Evolutionary conservation across 2,329 filamentous ascomycete genomes (phyloP).

Genomic region (Blastomyces gilchristii): DNA sequence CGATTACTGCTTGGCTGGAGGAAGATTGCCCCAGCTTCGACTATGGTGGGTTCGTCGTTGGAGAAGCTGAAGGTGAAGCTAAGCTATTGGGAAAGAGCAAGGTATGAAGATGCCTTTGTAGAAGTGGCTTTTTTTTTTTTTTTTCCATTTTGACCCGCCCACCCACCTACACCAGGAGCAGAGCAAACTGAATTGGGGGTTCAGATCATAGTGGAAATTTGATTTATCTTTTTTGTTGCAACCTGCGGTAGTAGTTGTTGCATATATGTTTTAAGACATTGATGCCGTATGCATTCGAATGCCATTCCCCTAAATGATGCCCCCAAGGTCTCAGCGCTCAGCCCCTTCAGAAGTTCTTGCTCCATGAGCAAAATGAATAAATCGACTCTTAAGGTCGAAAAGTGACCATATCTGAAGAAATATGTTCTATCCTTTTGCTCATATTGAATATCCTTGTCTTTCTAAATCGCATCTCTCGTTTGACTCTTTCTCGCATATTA

Average conservation of each 20-base stretch:
- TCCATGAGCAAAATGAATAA: neutral
- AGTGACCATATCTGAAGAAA: neutral
- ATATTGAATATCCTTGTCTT: neutral
- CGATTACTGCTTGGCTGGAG: slow-evolving; percentile 75
- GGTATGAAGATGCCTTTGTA: slow-evolving; percentile 24
- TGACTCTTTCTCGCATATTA: neutral
- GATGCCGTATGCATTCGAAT: neutral
- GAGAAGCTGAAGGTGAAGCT: slow-evolving; percentile 41
- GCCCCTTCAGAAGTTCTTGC: neutral
- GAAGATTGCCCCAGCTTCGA: slow-evolving; percentile 96
- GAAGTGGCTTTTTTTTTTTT: neutral
- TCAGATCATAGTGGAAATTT: neutral
- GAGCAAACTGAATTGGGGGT: neutral
- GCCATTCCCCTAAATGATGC: too few relatives aligned
- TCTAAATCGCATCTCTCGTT: neutral
- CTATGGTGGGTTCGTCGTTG: slow-evolving; percentile 94
- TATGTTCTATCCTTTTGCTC: neutral
- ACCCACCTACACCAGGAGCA: neutral
- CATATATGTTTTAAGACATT: neutral
- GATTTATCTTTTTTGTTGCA: neutral
- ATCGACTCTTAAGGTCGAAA: neutral
- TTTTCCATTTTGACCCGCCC: neutral
- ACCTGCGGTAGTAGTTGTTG: neutral
- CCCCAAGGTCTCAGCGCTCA: neutral
- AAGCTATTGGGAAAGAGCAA: slow-evolving; percentile 48